Base-by-base conservation (phyloP, 148 eudicot genomes). In the Nepenthes mirabilis region DNA sequence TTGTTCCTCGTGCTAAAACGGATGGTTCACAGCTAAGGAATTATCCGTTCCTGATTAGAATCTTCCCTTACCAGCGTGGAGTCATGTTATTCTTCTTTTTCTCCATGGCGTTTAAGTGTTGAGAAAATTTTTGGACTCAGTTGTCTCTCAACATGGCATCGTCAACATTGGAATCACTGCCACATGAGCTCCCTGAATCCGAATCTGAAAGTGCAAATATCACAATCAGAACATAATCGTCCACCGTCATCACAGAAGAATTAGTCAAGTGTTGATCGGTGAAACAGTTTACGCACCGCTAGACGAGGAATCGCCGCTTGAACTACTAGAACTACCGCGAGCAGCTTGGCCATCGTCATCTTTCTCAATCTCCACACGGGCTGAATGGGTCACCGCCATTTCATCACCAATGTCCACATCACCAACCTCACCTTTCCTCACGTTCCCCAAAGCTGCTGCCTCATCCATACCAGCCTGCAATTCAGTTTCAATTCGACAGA, bases 351-450 rank as follows among this genome's bases (percentile, higher is more conserved):
- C 71, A 33, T 71, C 96, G 59, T 86, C 82, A 68, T 90, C 97
- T 64, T 83, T 90, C 61, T 90, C 97, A 71, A 86, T 83, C 71
- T 83, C 94, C 61, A 86, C 82, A 1, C 79, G 90, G 2, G 85
- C 90, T 52, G 80, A 80, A 67, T 77, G 76, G 51, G 79, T 79
- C 61, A 76, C 79, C 1, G 84, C 84, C 86, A 83, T 75, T 62
- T 86, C 94, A 64, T 90, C 94, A 10, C 88, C 97, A 62, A 90
- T 86, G 68, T 82, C 96, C 3, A 89, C 90, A 74, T 85, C 94
- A 12, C 77, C 79, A 43, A 58, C 74, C 47, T 83, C 87, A 10
- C 72, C 83, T 59, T 77, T 8, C 45, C 45, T 40, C 45, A 40
- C 45, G 6, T 40, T 40, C 8, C 45, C 45, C 8, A 8, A 14